Evolutionary conservation across 2,329 filamentous ascomycete genomes (phyloP).

Genomic region (Exserohilum turcica): DNA sequence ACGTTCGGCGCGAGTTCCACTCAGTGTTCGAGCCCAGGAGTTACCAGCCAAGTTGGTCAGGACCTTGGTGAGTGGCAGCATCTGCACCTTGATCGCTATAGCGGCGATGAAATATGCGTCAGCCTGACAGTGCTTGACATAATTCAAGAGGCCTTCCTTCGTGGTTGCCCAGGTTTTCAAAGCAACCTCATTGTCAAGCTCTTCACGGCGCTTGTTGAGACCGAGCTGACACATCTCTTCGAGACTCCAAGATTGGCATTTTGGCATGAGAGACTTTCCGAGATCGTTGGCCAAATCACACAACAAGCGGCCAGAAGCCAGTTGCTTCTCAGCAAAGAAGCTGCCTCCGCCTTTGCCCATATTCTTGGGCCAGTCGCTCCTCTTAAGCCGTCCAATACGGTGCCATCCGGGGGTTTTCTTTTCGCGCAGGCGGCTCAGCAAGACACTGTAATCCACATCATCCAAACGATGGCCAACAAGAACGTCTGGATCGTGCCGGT

Average conservation of each 20-base stretch:
- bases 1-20: conserved; percentile 92
- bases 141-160: conserved; percentile 87
- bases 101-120: conserved; percentile 97
- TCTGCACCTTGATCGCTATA: conserved; percentile 83
- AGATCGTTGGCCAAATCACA: conserved; percentile 96
- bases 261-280: conserved; percentile 94
- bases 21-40: conserved; percentile 95
- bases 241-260: conserved; percentile 97
- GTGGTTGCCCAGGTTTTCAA: conserved; percentile 85
- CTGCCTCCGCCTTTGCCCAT: conserved; percentile 85
- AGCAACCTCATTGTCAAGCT: conserved; percentile 86
- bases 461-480: conserved; percentile 95
- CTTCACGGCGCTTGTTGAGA: conserved; percentile 74
- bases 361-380: conserved; percentile 82
- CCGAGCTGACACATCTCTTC: conserved; percentile 97
- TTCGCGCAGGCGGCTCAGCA: conserved; percentile 84
- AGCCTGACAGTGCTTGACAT: conserved; percentile 88
- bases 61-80: conserved; percentile 91
- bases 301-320: conserved; percentile 85
- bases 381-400: conserved; percentile 82
- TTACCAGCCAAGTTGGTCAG: conserved; percentile 96
- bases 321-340: conserved; percentile 89
- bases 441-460: conserved; percentile 91
- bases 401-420: conserved; percentile 96
- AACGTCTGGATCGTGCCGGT: conserved; percentile 88